Evolutionary conservation across 106 monocot genomes (phyloP), one percentile per base, ranked within the genome.

Genomic region (Acorus calamus): DNA sequence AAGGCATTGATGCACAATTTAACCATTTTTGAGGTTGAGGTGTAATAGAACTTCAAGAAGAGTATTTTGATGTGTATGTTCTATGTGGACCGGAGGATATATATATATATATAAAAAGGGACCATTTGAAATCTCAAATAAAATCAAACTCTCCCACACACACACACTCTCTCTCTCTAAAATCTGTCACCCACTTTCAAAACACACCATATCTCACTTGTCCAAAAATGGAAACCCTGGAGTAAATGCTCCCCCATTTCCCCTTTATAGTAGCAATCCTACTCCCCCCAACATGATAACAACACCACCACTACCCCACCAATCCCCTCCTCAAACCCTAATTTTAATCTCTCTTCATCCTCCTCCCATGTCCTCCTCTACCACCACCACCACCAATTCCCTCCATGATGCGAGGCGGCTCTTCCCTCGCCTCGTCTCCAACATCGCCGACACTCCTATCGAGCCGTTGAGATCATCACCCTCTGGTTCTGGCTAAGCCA

Each of bases 381-480:
- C 78, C 13, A 53, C 47, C 6, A 28, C 28, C 28, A 28, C 28
- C 28, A 28, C 28, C 0, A 28, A 28, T 28, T 42, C 66, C 45
- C 81, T 61, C 71, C 78, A 81, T 63, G 43, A 58, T 4, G 81
- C 80, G 69, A 74, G 80, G 4, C 49, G 47, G 1, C 79, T 89
- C 46, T 81, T 67, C 59, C 42, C 58, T 4, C 75, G 88, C 2
- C 49, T 89, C 66, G 81, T 73, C 3, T 44, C 79, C 46, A 47
- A 54, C 47, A 57, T 79, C 6, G 56, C 10, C 62, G 79, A 4
- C 63, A 84, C 7, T 55, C 75, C 0, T 41, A 13, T 6, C 58
- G 42, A 6, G 76, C 84, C 8, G 84, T 89, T 76, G 69, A 70
- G 47, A 51, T 89, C n/a, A 69, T 84, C 42, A 78, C 88, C 49